These are phyloP conservation scores for Piper longum DNA, from an alignment of 164 flowering plant species.

Conservation along the genomic window DNA sequence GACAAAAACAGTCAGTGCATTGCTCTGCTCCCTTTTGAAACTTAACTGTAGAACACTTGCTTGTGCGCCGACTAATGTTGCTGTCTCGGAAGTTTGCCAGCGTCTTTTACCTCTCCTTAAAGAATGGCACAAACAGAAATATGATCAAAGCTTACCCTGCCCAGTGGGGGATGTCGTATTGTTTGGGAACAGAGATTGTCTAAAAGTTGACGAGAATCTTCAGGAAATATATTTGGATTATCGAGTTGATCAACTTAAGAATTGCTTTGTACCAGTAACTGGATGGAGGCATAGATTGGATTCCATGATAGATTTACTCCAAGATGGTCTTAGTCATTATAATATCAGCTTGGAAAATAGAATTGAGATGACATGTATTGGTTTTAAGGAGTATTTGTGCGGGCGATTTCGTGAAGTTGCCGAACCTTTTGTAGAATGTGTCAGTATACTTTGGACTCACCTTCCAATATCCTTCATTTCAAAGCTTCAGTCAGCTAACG, in stretches of 20 bases:
- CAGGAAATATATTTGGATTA: slow-evolving; percentile 43
- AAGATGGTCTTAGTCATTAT: slow-evolving; percentile 28
- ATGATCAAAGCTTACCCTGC: slow-evolving; percentile 4
- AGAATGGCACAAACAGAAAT: slow-evolving; percentile 2
- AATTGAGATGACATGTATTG: neutral
- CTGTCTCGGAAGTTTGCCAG: slow-evolving; percentile 43
- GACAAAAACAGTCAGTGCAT: slow-evolving; percentile 38
- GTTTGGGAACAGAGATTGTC: slow-evolving; percentile 45
- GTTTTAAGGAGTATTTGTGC: neutral
- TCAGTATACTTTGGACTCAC: slow-evolving; percentile 32
- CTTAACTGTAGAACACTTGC: slow-evolving; percentile 32
- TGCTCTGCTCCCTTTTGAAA: slow-evolving; percentile 27
- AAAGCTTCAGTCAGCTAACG: slow-evolving; percentile 14
- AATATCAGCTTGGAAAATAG: slow-evolving; percentile 25
- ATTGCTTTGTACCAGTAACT: slow-evolving; percentile 30
- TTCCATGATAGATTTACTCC: slow-evolving; percentile 35
- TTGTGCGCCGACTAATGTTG: slow-evolving; percentile 72
- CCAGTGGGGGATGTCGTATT: slow-evolving; percentile 46
- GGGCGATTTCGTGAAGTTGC: slow-evolving; percentile 1
- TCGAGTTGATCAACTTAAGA: slow-evolving; percentile 24
- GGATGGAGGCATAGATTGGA: slow-evolving; percentile 35
- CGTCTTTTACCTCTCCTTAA: slow-evolving; percentile 32
- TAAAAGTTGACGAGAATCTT: slow-evolving; percentile 27
- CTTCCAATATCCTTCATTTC: slow-evolving; percentile 18
- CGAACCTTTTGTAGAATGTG: slow-evolving; percentile 15